A percentile compares a stretch with the other conserved stretches of the same genome.
Conservation (phyloP, 2,329 filamentous ascomycete species). For the Cladosporium sp. region DNA sequence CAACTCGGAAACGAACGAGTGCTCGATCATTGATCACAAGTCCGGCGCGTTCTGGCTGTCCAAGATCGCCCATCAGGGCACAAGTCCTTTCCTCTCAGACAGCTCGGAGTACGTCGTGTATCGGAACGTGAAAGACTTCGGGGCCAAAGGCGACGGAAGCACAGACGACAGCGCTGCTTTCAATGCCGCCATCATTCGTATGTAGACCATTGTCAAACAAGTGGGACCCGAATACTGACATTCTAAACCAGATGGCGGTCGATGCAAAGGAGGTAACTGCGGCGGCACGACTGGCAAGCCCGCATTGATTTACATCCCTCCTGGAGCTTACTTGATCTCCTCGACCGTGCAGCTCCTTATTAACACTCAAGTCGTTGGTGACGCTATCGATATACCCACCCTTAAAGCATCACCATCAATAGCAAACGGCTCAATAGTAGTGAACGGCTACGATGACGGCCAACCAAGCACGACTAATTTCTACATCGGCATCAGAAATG, state of each 20-base stretch:
- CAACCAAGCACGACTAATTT: slow-evolving; percentile 28
- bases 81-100: slow-evolving; percentile 60
- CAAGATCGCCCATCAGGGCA: slow-evolving; percentile 67
- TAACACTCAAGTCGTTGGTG: slow-evolving; percentile 88
- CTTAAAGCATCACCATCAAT: slow-evolving; percentile 53
- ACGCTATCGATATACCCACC: slow-evolving; percentile 68
- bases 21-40: neutral
- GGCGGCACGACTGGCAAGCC: slow-evolving; percentile 60
- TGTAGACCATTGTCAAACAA: neutral
- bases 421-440: neutral
- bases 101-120: slow-evolving; percentile 59
- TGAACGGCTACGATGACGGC: slow-evolving; percentile 11
- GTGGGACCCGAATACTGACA: neutral
- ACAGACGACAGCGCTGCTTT: slow-evolving; percentile 90
- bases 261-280: slow-evolving; percentile 54
- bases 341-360: slow-evolving; percentile 79
- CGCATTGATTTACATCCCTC: slow-evolving; percentile 47
- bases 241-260: slow-evolving; percentile 41
- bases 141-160: slow-evolving; percentile 56
- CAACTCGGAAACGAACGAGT: neutral
- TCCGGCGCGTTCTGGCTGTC: slow-evolving; percentile 66
- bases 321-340: slow-evolving; percentile 58
- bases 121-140: slow-evolving; percentile 48
- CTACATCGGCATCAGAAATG: slow-evolving; percentile 32
- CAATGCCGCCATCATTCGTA: slow-evolving; percentile 69